Percentiles rank a stretch among this genome's conserved stretches.
Conservation (phyloP, 78 protist species). For the Isochrysis galbana region DNA sequence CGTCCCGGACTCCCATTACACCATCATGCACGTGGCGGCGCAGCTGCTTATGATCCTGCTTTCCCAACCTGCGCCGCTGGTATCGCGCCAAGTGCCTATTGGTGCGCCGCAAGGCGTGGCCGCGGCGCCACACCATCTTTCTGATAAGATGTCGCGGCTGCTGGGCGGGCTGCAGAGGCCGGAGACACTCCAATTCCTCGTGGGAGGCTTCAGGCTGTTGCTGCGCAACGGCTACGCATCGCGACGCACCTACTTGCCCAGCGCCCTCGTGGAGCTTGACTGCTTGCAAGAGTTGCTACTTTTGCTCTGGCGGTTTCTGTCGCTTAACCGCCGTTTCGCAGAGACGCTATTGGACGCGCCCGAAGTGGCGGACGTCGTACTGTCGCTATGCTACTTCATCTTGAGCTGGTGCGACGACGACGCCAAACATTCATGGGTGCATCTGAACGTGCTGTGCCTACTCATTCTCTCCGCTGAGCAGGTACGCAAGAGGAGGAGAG, state of each 20-base stretch:
- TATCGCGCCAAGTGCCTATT: neutral
- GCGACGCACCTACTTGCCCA: neutral
- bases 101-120: neutral
- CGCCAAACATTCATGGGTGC: neutral
- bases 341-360: neutral
- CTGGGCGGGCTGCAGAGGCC: neutral
- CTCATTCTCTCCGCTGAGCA: neutral
- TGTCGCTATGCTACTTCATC: neutral
- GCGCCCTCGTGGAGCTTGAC: neutral
- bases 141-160: neutral
- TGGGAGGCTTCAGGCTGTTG: neutral
- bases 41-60: conserved; percentile 7
- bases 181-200: neutral
- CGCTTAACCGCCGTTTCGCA: neutral
- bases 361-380: neutral
- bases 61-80: neutral
- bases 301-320: neutral
- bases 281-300: conserved; percentile 11
- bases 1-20: neutral
- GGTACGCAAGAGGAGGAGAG: too few relatives aligned
- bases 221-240: neutral
- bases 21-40: neutral
- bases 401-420: neutral
- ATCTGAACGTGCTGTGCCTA: neutral
- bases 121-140: neutral